These are phyloP conservation scores for Malania oleifera DNA, from an alignment of 164 flowering plant species.

Conservation along the genomic window DNA sequence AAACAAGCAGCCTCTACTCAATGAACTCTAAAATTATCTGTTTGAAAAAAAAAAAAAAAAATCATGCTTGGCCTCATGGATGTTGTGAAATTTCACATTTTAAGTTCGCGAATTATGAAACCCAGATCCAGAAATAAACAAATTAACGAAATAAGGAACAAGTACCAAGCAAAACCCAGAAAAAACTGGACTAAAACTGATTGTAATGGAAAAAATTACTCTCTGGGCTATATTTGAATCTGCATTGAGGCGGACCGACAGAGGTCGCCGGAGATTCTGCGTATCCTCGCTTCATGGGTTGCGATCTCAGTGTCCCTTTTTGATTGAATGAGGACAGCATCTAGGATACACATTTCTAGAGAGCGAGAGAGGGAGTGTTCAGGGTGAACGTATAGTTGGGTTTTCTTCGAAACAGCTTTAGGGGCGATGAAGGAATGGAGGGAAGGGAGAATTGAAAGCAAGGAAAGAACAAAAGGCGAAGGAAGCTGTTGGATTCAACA, in stretches of 20 bases:
- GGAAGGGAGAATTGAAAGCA: neutral
- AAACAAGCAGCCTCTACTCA: no score
- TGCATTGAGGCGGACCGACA: slow-evolving; percentile 43
- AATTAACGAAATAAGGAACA: slow-evolving; percentile 4
- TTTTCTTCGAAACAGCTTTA: neutral
- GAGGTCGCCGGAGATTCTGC: slow-evolving; percentile 39
- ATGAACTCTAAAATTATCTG: no score
- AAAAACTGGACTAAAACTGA: neutral
- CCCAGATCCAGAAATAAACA: slow-evolving; percentile 10
- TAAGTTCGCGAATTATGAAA: slow-evolving; percentile 1
- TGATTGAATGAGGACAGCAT: neutral
- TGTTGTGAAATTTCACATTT: neutral
- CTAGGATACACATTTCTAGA: neutral
- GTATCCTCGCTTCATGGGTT: slow-evolving; percentile 55
- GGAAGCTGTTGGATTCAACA: neutral
- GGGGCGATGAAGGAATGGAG: neutral
- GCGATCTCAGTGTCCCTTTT: neutral
- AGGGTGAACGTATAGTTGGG: neutral
- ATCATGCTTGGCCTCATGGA: no score
- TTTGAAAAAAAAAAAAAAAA: no score
- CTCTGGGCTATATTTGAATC: slow-evolving; percentile 39
- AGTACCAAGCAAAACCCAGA: neutral
- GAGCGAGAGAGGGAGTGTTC: neutral
- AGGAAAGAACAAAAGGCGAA: neutral
- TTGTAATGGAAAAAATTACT: slow-evolving; percentile 24